Evolutionary conservation across 306 rosid species (phyloP), one percentile per base, ranked within the genome.

Genomic region (Glycine tomentella): DNA sequence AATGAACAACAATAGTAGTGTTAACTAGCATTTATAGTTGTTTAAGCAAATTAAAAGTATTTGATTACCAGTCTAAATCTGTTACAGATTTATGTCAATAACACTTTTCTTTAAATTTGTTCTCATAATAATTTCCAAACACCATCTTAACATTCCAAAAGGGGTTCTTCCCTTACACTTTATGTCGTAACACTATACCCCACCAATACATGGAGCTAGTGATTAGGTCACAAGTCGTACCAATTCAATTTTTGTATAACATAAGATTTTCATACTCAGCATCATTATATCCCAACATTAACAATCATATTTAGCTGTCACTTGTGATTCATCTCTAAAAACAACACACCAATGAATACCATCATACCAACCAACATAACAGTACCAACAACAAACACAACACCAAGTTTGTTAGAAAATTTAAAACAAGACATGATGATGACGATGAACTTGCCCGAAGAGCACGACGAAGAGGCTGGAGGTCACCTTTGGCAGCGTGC

Each of bases 401-500:
- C 61, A 69, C 58, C 85, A 3, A 53, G 48, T 71, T 8, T 36
- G 83, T 75, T 67, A 31, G 38, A 66, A 61, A 52, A 31, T 11
- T 70, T 77, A 58, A 83, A 70, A 49, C 59, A 4, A 84, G 53
- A 31, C 51, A 61, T 59, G 17, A 12, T 33, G 40, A 67, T 68
- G 31, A 44, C n/a, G 56, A 20, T 3, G 15, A 67, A 76, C 90
- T 89, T 69, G 81, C 98, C 98, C 93, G 98, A 79, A 95, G 86
- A 62, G 98, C 89, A 7, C 99, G 97, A 8, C 99, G 97, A 83
- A 95, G 97, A 51, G 98, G 99, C 3, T 98, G 97, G 11, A 88
- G 91, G 1, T 87, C 87, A 3, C 99, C 99, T 76, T 89, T 90
- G 44, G 99, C 99, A 0, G 97, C 94, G 25, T 95, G 99, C 3